Evolutionary conservation across 345 rosid species (phyloP).

Genomic region (Ricinus communis): DNA sequence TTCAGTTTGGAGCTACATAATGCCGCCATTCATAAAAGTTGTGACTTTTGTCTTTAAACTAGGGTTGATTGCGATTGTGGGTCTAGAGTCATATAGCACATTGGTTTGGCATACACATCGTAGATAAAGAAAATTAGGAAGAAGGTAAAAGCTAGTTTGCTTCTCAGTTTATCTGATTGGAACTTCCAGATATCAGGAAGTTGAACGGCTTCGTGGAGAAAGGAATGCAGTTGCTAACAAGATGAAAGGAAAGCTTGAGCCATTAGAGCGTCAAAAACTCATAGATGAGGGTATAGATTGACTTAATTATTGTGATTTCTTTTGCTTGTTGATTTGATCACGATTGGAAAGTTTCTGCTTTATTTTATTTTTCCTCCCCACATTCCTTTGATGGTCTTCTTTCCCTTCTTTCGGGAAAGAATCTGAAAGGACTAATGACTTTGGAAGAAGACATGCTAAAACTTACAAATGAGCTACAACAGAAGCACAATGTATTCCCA

Average conservation of each 20-base stretch:
- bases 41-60: no score
- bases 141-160: conserved; percentile 12
- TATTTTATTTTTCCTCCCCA: background rate
- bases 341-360: background rate
- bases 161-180: conserved; percentile 55
- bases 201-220: conserved; percentile 73
- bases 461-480: conserved; percentile 81
- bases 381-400: background rate
- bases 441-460: conserved; percentile 76
- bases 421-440: conserved; percentile 51
- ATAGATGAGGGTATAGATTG: conserved; percentile 62
- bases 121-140: background rate
- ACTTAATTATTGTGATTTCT: background rate
- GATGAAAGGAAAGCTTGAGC: conserved; percentile 85
- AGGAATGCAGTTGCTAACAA: conserved; percentile 83
- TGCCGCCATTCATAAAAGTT: no score
- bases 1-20: no score
- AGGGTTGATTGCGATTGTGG: no score
- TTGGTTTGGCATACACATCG: background rate
- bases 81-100: background rate
- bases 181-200: conserved; percentile 80
- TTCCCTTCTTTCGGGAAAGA: conserved; percentile 54
- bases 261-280: conserved; percentile 68
- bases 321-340: background rate
- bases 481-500: conserved; percentile 84